Conservation (phyloP, 2,329 filamentous ascomycete species). For the Teratosphaeria destructans region DNA sequence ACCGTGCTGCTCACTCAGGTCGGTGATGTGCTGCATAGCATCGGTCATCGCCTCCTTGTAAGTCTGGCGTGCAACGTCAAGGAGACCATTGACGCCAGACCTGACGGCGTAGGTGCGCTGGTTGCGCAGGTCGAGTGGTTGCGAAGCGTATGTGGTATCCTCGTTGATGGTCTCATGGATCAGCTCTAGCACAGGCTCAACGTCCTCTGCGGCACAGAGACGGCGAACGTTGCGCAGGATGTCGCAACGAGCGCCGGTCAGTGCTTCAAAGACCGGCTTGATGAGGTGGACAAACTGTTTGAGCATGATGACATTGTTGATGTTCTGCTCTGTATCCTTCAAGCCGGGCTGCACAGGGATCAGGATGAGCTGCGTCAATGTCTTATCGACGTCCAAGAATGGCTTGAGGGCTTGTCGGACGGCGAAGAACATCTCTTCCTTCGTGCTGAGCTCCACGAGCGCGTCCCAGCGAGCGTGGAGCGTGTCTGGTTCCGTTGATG, state of each 20-base stretch:
- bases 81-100: conserved; percentile 70
- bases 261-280: conserved; percentile 54
- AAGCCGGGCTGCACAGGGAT: conserved; percentile 57
- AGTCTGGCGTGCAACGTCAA: conserved; percentile 79
- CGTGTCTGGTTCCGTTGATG: conserved; percentile 61
- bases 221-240: conserved; percentile 57
- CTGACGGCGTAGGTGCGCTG: conserved; percentile 86
- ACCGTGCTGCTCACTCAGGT: conserved; percentile 49
- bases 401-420: conserved; percentile 65
- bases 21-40: conserved; percentile 58
- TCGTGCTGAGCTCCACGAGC: conserved; percentile 67
- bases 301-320: conserved; percentile 78
- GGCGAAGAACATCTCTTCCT: conserved; percentile 75
- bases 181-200: conserved; percentile 49
- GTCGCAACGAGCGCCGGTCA: conserved; percentile 53
- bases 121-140: conserved; percentile 76
- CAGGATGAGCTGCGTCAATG: conserved; percentile 76
- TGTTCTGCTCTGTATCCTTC: conserved; percentile 62
- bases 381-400: conserved; percentile 69
- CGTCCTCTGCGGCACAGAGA: conserved; percentile 55
- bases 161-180: conserved; percentile 67
- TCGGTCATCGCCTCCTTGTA: conserved; percentile 84
- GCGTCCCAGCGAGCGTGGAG: conserved; percentile 69
- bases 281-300: conserved; percentile 70
- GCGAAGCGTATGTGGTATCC: conserved; percentile 66